Percentiles rank a stretch among this genome's conserved stretches.
These are phyloP conservation scores for Eucalyptus brandiana DNA, from an alignment of 345 rosid genomes.

Conservation along the genomic window DNA sequence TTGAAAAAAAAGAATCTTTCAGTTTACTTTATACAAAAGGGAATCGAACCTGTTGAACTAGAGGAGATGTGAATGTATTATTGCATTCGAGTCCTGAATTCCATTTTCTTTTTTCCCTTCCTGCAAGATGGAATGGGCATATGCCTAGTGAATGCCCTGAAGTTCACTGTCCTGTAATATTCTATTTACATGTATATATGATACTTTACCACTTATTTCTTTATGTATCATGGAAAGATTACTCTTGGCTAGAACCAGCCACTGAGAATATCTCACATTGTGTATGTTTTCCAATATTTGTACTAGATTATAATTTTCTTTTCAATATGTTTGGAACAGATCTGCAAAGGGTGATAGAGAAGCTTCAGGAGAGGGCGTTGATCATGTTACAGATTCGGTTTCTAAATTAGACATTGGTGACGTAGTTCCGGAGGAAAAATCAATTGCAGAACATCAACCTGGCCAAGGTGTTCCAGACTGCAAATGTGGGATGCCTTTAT, in stretches of 20 bases:
- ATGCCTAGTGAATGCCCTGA: neutral
- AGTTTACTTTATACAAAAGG: neutral
- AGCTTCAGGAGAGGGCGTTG: conserved; percentile 25
- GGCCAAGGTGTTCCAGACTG: conserved; percentile 31
- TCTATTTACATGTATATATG: neutral
- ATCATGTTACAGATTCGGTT: conserved; percentile 29
- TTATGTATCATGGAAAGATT: neutral
- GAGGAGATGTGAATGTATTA: neutral
- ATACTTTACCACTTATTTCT: neutral
- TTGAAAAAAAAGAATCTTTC: neutral
- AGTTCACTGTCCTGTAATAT: neutral
- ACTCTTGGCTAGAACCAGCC: neutral
- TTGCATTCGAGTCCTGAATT: neutral
- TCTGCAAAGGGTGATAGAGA: conserved; percentile 11
- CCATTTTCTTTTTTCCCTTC: neutral
- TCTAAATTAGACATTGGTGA: conserved; percentile 41
- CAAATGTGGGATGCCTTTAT: conserved; percentile 96
- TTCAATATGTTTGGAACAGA: conserved; percentile 14
- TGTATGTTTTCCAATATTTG: neutral
- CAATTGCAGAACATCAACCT: conserved; percentile 10
- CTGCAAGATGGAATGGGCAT: neutral
- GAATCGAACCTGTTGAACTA: neutral
- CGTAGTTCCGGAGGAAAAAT: conserved; percentile 9
- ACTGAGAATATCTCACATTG: neutral
- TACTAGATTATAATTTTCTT: neutral